phyloP scores from a whole-genome alignment of 108 stramenopile species.

The Skeletonema tropicum region DNA sequence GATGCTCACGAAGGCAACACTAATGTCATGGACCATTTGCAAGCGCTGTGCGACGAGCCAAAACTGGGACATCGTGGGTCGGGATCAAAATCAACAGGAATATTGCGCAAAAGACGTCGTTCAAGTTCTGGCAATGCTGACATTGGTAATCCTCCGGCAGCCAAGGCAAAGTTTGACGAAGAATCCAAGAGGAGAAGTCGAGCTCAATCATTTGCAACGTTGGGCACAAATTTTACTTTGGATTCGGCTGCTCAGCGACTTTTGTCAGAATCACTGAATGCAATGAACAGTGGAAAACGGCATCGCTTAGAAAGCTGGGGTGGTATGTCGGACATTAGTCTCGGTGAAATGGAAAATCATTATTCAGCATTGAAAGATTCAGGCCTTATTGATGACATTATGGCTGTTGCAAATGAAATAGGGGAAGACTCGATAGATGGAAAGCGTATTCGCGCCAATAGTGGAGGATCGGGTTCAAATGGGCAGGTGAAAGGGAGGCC shows the following conservation, averaged over 20 bases:
- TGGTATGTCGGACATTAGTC: conserved; percentile 84
- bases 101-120: conserved; percentile 20
- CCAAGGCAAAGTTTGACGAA: conserved; percentile 27
- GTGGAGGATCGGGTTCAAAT: conserved; percentile 30
- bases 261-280: conserved; percentile 21
- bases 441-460: conserved; percentile 19
- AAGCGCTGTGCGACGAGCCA: conserved; percentile 41
- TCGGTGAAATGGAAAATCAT: conserved; percentile 21
- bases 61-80: conserved; percentile 3
- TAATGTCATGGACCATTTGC: conserved; percentile 44
- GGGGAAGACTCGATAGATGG: conserved; percentile 38
- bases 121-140: conserved; percentile 17
- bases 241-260: conserved; percentile 30
- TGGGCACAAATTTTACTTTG: conserved; percentile 26
- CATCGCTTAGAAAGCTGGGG: conserved; percentile 87
- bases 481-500: conserved; percentile 37
- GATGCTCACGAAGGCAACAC: conserved; percentile 14
- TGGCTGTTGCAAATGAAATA: conserved; percentile 59
- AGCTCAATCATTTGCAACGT: conserved; percentile 27
- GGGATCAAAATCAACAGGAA: conserved; percentile 26
- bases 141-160: background rate
- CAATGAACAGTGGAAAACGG: conserved; percentile 33
- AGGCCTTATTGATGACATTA: conserved; percentile 58
- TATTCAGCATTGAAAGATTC: conserved; percentile 42
- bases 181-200: conserved; percentile 23